A percentile compares a stretch with the other conserved stretches of the same genome.
phyloP scores from a whole-genome alignment of 2,329 filamentous ascomycete species.

The Diplodia mutila region DNA sequence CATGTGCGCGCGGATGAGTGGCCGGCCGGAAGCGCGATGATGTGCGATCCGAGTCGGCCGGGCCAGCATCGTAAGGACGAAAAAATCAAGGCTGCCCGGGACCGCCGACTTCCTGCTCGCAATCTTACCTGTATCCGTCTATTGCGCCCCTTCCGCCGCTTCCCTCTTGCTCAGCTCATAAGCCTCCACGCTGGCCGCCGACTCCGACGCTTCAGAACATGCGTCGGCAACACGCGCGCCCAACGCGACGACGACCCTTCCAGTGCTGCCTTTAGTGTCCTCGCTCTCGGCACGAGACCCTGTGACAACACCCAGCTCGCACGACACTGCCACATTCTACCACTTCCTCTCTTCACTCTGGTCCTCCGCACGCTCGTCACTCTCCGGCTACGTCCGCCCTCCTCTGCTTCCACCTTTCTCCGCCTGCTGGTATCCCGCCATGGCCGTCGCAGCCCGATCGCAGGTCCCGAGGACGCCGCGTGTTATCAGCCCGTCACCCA shows the following conservation, averaged over 20 bases:
- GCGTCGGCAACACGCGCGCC: conserved; percentile 14
- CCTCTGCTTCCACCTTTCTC: conserved; percentile 64
- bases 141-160: neutral
- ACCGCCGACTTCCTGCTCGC: conserved; percentile 21
- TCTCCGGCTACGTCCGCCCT: conserved; percentile 41
- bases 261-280: neutral
- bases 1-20: conserved; percentile 4
- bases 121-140: conserved; percentile 8
- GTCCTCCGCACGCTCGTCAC: conserved; percentile 30
- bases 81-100: conserved; percentile 22
- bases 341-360: conserved; percentile 11
- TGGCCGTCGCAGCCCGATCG: conserved; percentile 55
- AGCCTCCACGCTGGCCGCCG: conserved; percentile 23
- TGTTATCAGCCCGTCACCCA: conserved; percentile 87
- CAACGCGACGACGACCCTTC: conserved; percentile 18
- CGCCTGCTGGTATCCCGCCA: conserved; percentile 43
- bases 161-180: neutral
- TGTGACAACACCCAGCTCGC: neutral
- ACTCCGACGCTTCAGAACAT: conserved; percentile 20
- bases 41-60: conserved; percentile 17
- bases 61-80: neutral
- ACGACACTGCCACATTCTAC: conserved; percentile 8
- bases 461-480: conserved; percentile 77
- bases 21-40: conserved; percentile 19
- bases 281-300: conserved; percentile 13